phyloP scores from a whole-genome alignment of 2,329 filamentous ascomycete genomes.

The Pestalotiopsis sp. region DNA sequence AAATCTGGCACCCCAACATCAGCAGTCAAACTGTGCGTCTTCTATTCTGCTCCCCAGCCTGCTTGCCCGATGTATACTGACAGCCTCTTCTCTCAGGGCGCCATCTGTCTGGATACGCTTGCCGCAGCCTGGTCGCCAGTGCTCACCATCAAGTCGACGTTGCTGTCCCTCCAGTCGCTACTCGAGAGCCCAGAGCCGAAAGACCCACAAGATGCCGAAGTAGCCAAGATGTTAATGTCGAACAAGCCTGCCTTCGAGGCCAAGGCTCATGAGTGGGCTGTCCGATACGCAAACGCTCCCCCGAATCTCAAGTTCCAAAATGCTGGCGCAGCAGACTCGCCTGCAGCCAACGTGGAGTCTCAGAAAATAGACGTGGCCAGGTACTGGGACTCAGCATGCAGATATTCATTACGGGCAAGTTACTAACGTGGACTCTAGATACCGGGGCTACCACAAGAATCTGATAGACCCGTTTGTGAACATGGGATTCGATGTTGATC shows the following conservation, averaged over 20 bases:
- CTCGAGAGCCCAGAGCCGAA: slow-evolving; percentile 93
- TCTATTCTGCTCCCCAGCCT: background rate
- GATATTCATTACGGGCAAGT: background rate
- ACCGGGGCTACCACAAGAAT: slow-evolving; percentile 82
- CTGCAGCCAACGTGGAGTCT: slow-evolving; percentile 35
- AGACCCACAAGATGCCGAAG: slow-evolving; percentile 95
- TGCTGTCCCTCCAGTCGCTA: slow-evolving; percentile 89
- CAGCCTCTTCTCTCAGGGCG: slow-evolving; percentile 53
- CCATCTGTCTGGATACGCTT: slow-evolving; percentile 94
- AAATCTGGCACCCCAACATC: slow-evolving; percentile 96
- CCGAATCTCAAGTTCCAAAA: slow-evolving; percentile 23
- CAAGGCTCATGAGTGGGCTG: slow-evolving; percentile 88
- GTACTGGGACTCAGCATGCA: slow-evolving; percentile 10
- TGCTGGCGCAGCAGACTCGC: slow-evolving; percentile 24
- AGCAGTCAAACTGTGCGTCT: slow-evolving; percentile 82
- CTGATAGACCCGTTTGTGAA: slow-evolving; percentile 80
- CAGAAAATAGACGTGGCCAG: slow-evolving; percentile 56
- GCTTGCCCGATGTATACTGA: background rate
- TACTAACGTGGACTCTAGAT: slow-evolving; percentile 49
- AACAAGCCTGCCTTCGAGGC: slow-evolving; percentile 77
- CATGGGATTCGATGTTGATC: slow-evolving; percentile 89
- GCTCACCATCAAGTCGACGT: slow-evolving; percentile 90
- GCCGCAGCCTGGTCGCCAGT: slow-evolving; percentile 92
- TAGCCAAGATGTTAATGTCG: slow-evolving; percentile 84
- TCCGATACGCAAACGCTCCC: slow-evolving; percentile 78